Conservation (phyloP, 257 asterid genomes). For the Solanum pinnatisectum region DNA sequence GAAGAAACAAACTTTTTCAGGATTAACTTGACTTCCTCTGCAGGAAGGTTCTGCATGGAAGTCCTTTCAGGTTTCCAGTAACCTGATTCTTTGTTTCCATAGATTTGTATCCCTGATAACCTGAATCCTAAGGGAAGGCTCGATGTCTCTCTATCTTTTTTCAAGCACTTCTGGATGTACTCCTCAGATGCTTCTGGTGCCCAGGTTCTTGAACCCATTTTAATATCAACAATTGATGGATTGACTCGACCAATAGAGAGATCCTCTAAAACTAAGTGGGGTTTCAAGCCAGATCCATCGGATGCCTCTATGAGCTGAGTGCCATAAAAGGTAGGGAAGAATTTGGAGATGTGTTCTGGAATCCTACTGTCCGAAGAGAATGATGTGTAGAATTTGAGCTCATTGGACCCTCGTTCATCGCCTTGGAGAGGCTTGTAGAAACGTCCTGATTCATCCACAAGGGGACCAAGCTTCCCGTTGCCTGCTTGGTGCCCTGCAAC, state of each 20-base stretch:
- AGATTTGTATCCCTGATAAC: conserved; percentile 64
- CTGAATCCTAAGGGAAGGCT: conserved; percentile 66
- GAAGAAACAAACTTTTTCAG: conserved; percentile 66
- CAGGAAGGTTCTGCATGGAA: conserved; percentile 35
- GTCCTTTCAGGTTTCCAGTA: conserved; percentile 59
- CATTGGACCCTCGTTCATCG: conserved; percentile 65
- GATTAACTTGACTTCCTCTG: conserved; percentile 35
- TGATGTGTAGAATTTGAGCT: conserved; percentile 60
- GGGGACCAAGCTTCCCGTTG: conserved; percentile 72
- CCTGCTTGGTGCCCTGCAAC: conserved; percentile 90
- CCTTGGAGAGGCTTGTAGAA: conserved; percentile 96
- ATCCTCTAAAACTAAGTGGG: conserved; percentile 66
- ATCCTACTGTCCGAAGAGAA: conserved; percentile 50
- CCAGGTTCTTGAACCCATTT: conserved; percentile 92
- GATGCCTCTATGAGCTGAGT: conserved; percentile 80
- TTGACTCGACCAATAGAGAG: conserved; percentile 27
- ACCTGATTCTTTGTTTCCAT: conserved; percentile 28
- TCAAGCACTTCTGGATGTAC: conserved; percentile 52
- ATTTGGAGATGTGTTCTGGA: conserved; percentile 45
- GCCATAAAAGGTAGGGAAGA: conserved; percentile 73
- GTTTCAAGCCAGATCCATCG: conserved; percentile 70
- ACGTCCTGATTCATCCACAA: conserved; percentile 72
- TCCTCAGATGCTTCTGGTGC: conserved; percentile 52
- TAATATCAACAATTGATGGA: conserved; percentile 82
- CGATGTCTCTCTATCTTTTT: conserved; percentile 59